These are phyloP conservation scores for Pholiota microspora DNA, from an alignment of 768 basidiomycete genomes.

Conservation along the genomic window DNA sequence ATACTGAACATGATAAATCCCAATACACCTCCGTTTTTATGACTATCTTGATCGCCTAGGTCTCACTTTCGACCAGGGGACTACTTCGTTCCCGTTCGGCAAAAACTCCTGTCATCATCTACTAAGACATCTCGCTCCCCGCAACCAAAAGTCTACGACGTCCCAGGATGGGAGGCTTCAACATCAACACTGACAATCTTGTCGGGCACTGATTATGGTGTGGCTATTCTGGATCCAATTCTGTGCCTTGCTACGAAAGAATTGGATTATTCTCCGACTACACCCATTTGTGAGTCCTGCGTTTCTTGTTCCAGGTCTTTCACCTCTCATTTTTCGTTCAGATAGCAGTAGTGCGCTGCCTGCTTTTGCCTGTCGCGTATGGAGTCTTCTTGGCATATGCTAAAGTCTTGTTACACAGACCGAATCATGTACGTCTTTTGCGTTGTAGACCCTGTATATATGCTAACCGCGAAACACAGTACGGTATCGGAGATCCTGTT, in stretches of 20 bases:
- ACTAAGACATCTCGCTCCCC: neutral
- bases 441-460: too few species aligned
- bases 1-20: too few species aligned
- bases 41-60: neutral
- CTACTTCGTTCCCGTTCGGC: neutral
- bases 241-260: neutral
- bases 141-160: neutral
- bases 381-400: constrained; percentile 3
- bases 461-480: neutral
- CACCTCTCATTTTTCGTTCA: neutral
- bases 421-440: neutral
- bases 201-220: neutral
- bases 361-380: constrained; percentile 1
- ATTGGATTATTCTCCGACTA: neutral
- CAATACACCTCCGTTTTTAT: neutral
- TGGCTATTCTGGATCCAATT: constrained; percentile 4
- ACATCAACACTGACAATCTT: neutral
- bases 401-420: neutral
- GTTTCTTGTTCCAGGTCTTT: neutral
- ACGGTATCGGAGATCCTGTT: neutral
- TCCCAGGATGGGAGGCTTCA: neutral
- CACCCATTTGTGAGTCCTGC: constrained; percentile 2
- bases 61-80: neutral
- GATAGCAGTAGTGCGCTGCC: constrained; percentile 3
- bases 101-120: neutral